Conservation (phyloP, 176 grass and related monocot species). For the Echinochloa phyllopogon region DNA sequence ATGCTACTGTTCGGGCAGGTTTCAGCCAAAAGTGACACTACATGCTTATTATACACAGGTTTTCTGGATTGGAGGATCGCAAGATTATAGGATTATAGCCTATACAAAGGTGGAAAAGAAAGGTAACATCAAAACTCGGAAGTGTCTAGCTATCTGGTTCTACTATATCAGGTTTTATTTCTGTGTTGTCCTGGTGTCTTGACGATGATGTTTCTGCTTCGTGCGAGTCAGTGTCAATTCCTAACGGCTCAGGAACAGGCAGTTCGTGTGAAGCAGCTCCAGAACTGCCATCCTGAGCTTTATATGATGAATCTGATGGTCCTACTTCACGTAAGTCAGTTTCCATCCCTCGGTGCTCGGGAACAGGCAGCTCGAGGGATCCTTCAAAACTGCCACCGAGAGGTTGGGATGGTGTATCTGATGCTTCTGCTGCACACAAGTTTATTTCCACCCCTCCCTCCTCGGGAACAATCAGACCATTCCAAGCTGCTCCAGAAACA, state of each 20-base stretch:
- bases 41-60: conserved; percentile 46
- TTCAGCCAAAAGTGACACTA: conserved; percentile 1
- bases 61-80: background rate
- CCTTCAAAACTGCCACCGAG: conserved; percentile 18
- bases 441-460: background rate
- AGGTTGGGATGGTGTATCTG: background rate
- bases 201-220: background rate
- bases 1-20: background rate
- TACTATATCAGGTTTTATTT: conserved; percentile 28
- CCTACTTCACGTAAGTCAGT: background rate
- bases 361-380: too few relatives aligned
- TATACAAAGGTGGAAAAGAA: conserved; percentile 41
- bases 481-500: conserved; percentile 2
- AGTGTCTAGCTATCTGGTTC: conserved; percentile 38
- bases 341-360: background rate
- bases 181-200: background rate
- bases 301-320: conserved; percentile 4
- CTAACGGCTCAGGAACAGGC: conserved; percentile 7
- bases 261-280: background rate
- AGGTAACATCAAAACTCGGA: conserved; percentile 24
- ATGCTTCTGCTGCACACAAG: conserved; percentile 17
- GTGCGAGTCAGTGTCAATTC: background rate
- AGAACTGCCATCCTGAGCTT: conserved; percentile 29
- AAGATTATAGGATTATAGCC: conserved; percentile 37
- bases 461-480: background rate